A percentile compares a stretch with the other conserved stretches of the same genome.
These are phyloP conservation scores for Colletotrichum agaves DNA, from an alignment of 2,329 filamentous ascomycete species.

Conservation along the genomic window DNA sequence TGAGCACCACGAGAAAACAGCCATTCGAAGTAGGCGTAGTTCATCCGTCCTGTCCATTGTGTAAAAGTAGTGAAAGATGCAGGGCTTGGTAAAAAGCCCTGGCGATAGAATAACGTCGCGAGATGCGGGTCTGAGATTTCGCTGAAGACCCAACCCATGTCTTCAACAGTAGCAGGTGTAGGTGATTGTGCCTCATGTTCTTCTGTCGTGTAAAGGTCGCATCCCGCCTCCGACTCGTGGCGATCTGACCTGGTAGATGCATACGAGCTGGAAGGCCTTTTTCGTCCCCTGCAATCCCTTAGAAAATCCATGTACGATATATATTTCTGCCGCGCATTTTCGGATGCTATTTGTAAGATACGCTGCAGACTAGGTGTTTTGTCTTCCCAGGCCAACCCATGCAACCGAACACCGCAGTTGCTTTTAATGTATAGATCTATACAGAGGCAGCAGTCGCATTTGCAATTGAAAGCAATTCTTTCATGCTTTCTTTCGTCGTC, in stretches of 20 bases:
- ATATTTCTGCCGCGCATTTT: background rate
- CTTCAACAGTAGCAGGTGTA: background rate
- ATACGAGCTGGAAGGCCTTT: background rate
- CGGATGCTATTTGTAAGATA: background rate
- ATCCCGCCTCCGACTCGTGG: no score
- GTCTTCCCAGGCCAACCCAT: no score
- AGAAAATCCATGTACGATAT: background rate
- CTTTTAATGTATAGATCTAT: background rate
- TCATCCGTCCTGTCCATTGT: background rate
- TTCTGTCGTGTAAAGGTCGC: no score
- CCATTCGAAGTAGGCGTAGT: background rate
- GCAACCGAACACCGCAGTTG: background rate
- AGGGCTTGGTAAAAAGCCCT: background rate
- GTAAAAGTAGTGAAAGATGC: background rate
- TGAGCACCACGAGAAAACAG: background rate
- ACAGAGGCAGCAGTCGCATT: background rate
- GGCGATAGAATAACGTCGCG: background rate
- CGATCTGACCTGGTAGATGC: background rate
- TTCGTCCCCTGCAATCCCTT: background rate
- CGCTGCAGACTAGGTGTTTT: no score
- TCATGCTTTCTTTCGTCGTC: no score
- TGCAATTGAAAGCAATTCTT: accelerated
- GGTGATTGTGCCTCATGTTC: no score
- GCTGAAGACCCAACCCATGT: background rate
- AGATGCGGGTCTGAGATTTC: background rate